Percentiles rank a stretch among this genome's conserved stretches.
phyloP scores from a whole-genome alignment of 441 rosid genomes.

The Arabidopsis lyrata region DNA sequence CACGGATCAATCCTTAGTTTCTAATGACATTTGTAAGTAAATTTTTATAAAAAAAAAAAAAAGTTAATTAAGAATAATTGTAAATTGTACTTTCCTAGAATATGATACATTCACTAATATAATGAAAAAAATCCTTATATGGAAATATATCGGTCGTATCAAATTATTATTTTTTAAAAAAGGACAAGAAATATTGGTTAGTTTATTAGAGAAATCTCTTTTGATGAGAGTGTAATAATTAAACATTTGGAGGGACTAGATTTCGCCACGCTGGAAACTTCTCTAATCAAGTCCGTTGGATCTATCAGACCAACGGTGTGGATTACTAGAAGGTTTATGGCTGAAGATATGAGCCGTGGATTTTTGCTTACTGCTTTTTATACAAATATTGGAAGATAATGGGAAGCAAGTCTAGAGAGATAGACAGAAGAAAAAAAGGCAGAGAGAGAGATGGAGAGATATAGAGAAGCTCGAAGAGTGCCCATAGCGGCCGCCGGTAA shows the following conservation, averaged over 20 bases:
- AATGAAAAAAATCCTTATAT: too few species aligned
- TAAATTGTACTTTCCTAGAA: too few species aligned
- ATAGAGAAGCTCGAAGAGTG: conserved; percentile 71
- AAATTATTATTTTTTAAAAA: neutral
- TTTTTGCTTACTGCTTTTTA: neutral
- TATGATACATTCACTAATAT: too few species aligned
- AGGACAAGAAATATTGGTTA: neutral
- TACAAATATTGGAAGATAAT: conserved; percentile 27
- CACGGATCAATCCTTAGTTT: too few species aligned
- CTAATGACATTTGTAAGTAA: too few species aligned
- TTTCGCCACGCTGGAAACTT: neutral
- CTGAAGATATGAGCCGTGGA: conserved; percentile 37
- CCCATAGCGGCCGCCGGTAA: conserved; percentile 66
- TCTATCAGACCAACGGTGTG: conserved; percentile 43
- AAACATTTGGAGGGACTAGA: neutral
- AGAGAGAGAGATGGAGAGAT: conserved; percentile 63
- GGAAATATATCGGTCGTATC: neutral
- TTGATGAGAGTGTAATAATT: neutral
- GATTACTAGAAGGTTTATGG: conserved; percentile 29
- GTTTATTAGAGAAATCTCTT: neutral
- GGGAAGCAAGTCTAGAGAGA: conserved; percentile 23
- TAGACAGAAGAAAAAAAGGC: too few species aligned
- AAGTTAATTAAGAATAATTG: too few species aligned
- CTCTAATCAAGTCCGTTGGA: conserved; percentile 26
- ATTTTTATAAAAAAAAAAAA: too few species aligned